Conservation (phyloP, 345 rosid genomes). For the Cardamine resedifolia region DNA sequence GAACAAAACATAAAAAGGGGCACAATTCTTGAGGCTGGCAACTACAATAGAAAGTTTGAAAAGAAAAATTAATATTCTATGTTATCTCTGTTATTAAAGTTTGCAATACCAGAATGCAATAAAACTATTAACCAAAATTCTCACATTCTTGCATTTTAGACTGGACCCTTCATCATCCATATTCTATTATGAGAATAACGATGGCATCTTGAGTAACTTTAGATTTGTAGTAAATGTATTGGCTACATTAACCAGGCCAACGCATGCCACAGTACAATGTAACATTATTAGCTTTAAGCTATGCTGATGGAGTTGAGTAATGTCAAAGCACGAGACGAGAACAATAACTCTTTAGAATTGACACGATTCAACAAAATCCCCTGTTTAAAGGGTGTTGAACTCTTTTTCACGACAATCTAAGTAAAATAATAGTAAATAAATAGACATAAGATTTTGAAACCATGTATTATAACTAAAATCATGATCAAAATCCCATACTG, state of each 20-base stretch:
- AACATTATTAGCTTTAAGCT: neutral
- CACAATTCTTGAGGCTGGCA: conserved; percentile 1
- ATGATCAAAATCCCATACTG: neutral
- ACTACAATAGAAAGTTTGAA: conserved; percentile 1
- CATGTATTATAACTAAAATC: conserved; percentile 2
- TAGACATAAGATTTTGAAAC: neutral
- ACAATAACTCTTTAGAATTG: conserved; percentile 5
- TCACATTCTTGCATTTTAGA: conserved; percentile 6
- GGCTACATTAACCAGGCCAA: conserved; percentile 17
- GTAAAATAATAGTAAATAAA: neutral
- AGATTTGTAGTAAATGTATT: neutral
- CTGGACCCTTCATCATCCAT: conserved; percentile 1
- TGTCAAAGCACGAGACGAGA: neutral
- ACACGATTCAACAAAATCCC: neutral
- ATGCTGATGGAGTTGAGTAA: conserved; percentile 9
- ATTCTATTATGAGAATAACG: conserved; percentile 4
- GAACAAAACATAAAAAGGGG: neutral
- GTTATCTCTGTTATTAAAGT: conserved; percentile 8
- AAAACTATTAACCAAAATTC: neutral
- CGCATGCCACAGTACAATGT: neutral
- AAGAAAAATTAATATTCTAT: neutral
- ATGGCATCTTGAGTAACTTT: conserved; percentile 7
- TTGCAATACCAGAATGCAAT: conserved; percentile 14
- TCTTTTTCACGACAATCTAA: neutral
- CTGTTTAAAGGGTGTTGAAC: conserved; percentile 1